Evolutionary conservation across 1,284 basidiomycete species (phyloP), one percentile per base, ranked within the genome.

Genomic region (Boletus holoroseus): DNA sequence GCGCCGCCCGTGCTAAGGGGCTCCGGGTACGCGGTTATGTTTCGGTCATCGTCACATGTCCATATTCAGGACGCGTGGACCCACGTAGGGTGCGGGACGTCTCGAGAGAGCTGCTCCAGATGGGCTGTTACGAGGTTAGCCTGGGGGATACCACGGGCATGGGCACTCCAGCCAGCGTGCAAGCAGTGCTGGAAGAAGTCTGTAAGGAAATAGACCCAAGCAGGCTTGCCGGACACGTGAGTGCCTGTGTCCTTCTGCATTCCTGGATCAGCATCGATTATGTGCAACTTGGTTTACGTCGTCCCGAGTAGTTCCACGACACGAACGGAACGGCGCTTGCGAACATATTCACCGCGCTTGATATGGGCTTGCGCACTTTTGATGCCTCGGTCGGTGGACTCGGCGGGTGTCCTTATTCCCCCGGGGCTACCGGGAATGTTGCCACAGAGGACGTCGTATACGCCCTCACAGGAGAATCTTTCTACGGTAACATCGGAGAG

Each of bases 101-200:
- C 11, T 74, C 88, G 0, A 79, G 78, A 55, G 81, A 79, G 56
- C 68, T 98, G 24, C 59, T 84, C 5, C 82, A 92, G 51, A 94
- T 96, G 88, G 94, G 94, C 0, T 95, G 92, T 65, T 96, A 95
- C 70, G 91, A 98, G 66, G 82, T 97, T 44, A 90, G 87, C 56
- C 71, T 97, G 28, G 93, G 92, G 0, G 94, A 98, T 69, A 98
- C 94, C 1, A 90, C 92, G 2, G 94, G 94, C 0, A 82, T 82
- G 28, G 94, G 88, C 1, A 90, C 86, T 41, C 91, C 93, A 0
- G 70, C 73, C 15, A 78, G 78, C 20, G 79, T 94, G 49, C 67
- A 74, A 15, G 72, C 73, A 47, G 79, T 95, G 70, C 73, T 96
- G 51, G 78, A 85, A 52, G 81, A 81, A 24, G 84, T 91, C 7